These are phyloP conservation scores for Penicillium goetzii DNA, from an alignment of 495 filamentous ascomycete species.

Conservation along the genomic window DNA sequence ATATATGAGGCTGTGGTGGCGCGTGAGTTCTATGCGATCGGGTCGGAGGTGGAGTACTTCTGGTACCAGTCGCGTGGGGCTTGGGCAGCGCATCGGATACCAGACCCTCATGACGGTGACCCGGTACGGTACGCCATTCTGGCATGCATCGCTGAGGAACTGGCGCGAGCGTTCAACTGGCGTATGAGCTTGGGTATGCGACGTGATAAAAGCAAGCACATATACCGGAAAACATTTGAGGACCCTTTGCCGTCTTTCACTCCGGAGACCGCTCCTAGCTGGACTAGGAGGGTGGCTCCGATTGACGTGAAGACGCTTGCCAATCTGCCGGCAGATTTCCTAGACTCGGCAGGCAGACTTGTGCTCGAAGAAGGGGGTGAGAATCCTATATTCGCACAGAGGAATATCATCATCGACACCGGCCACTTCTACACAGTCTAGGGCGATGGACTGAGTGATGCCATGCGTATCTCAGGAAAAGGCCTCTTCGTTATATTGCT, in stretches of 20 bases:
- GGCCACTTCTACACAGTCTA: conserved; percentile 38
- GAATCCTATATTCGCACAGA: conserved; percentile 27
- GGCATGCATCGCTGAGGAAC: conserved; percentile 40
- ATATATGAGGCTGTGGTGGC: conserved; percentile 41
- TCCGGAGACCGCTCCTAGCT: conserved; percentile 26
- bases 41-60: conserved; percentile 44
- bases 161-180: conserved; percentile 47
- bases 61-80: conserved; percentile 29
- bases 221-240: conserved; percentile 30
- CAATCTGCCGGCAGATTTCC: conserved; percentile 18
- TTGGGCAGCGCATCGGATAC: conserved; percentile 36
- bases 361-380: conserved; percentile 34
- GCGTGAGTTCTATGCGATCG: conserved; percentile 29
- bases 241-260: conserved; percentile 33
- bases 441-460: conserved; percentile 3
- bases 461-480: conserved; percentile 16
- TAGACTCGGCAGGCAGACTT: conserved; percentile 28
- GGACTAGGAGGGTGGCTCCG: conserved; percentile 28
- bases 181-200: conserved; percentile 41
- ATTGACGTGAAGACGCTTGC: conserved; percentile 27
- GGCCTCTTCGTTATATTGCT: conserved; percentile 28
- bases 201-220: conserved; percentile 29
- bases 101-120: conserved; percentile 41
- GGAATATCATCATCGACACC: conserved; percentile 41
- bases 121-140: conserved; percentile 45